Evolutionary conservation across 1,284 basidiomycete species (phyloP).

Genomic region (Heterobasidion occidentale): DNA sequence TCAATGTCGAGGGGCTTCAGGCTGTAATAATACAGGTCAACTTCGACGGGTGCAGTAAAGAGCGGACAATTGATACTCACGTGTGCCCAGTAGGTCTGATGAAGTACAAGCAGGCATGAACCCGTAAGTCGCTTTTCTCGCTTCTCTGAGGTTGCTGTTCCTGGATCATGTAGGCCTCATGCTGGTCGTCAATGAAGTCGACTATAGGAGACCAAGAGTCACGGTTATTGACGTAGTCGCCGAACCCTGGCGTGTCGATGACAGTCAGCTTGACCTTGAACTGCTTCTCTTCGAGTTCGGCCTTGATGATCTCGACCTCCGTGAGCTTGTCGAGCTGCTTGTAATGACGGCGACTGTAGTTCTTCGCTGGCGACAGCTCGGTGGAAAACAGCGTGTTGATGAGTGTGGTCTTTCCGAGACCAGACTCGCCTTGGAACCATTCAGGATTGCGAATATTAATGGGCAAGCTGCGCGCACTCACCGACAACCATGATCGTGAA

Average conservation of each 20-base stretch:
- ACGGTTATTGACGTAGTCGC: conserved; percentile 99
- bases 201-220: conserved; percentile 98
- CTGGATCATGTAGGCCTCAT: conserved; percentile 99
- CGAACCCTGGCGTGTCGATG: conserved; percentile 98
- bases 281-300: conserved; percentile 96
- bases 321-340: conserved; percentile 99
- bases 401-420: conserved; percentile 90
- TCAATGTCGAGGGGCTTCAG: conserved; percentile 98
- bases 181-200: conserved; percentile 99
- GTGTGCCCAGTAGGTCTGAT: conserved; percentile 95
- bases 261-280: conserved; percentile 99
- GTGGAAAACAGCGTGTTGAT: conserved; percentile 99
- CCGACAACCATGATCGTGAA: conserved; percentile 99
- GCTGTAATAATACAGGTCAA: conserved; percentile 28
- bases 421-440: conserved; percentile 71
- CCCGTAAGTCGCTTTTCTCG: conserved; percentile 92
- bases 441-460: neutral
- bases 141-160: conserved; percentile 95
- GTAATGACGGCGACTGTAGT: conserved; percentile 85
- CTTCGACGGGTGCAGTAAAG: neutral
- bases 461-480: conserved; percentile 32
- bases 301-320: conserved; percentile 95
- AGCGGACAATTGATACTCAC: conserved; percentile 38
- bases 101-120: conserved; percentile 98
- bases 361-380: conserved; percentile 88